Conservation (phyloP, 768 basidiomycete species). For the Sporobolomyces roseus region DNA sequence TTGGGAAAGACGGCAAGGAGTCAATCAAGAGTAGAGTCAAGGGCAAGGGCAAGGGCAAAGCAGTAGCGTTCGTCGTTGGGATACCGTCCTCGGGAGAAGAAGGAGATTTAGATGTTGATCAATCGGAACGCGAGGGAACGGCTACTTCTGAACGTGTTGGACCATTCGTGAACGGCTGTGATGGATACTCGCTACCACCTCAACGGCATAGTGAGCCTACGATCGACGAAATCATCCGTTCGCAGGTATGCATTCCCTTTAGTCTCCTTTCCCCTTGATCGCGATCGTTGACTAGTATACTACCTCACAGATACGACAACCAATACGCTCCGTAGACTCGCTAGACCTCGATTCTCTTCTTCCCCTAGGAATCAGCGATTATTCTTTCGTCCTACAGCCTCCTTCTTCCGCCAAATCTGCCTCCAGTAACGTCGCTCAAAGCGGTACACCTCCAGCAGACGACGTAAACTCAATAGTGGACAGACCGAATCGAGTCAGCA, state of each 20-base stretch:
- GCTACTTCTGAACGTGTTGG: too few relatives aligned
- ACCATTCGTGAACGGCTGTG: too few relatives aligned
- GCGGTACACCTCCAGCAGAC: too few relatives aligned
- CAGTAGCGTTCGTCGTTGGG: constrained; percentile 36
- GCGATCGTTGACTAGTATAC: too few relatives aligned
- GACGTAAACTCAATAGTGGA: not conserved
- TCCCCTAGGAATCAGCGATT: constrained; percentile 49
- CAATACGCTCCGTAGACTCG: constrained; percentile 22
- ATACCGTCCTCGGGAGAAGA: constrained; percentile 16
- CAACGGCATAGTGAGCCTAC: not conserved
- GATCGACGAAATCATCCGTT: constrained; percentile 21
- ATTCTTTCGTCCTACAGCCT: constrained; percentile 47
- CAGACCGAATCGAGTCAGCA: constrained; percentile 5
- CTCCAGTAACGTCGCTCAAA: not conserved
- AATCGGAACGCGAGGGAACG: too few relatives aligned
- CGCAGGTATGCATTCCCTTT: constrained; percentile 19
- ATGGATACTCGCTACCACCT: too few relatives aligned
- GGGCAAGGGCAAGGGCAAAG: constrained; percentile 17
- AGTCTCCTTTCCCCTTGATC: not conserved
- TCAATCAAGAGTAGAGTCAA: too few relatives aligned
- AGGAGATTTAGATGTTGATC: constrained; percentile 10
- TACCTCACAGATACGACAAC: constrained; percentile 21
- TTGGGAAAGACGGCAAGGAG: too few relatives aligned
- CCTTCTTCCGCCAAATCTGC: not conserved
- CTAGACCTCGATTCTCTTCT: constrained; percentile 49